Evolutionary conservation across 192 early-diverging fungal species (phyloP), one percentile per base, ranked within the genome.

Genomic region (Backusella liffmaniae): DNA sequence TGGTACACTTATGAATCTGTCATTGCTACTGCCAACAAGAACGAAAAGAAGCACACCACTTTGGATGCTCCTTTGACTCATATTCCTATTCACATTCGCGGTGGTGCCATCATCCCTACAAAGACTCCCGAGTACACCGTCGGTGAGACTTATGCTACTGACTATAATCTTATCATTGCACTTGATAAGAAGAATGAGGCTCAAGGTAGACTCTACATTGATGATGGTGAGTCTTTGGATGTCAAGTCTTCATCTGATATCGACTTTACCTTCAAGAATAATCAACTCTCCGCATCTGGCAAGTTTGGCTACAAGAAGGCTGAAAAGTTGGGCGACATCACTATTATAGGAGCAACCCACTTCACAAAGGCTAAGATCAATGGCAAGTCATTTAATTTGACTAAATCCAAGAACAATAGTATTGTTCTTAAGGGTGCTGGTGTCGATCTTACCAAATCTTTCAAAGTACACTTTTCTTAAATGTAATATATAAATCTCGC

Each of bases 61-160:
- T 72, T 92, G 8, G 85, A 83, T 37, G 84, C 87, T 0, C 84
- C 83, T 1, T 68, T 85, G 21, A 88, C 87, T n/a, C 81, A 87
- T 8, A 84, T 92, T 39, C 89, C 90, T 21, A 83, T 93, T 56
- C 86, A 88, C 72, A 73, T 92, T 39, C 85, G 85, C 15, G 91
- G 89, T 23, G 92, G 92, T 4, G 51, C 75, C 4, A 84, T 93
- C 12, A 76, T 93, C 29, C 86, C 89, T 5, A 78, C 77, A 18
- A 87, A 91, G 73, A 77, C 67, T 0, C 83, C 90, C 2, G 75
- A 76, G 16, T 73, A 88, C 74, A 89, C 89, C 4, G 86, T 88
- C 0, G 69, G 73, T 9, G 86, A 83, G 26, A 84, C 87, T 1
- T 80, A 85, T 15, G 41, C 72, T 10, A 79, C 76, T 36, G 85